Evolutionary conservation across 2,329 filamentous ascomycete genomes (phyloP).

Genomic region (Exophiala oligosperma): DNA sequence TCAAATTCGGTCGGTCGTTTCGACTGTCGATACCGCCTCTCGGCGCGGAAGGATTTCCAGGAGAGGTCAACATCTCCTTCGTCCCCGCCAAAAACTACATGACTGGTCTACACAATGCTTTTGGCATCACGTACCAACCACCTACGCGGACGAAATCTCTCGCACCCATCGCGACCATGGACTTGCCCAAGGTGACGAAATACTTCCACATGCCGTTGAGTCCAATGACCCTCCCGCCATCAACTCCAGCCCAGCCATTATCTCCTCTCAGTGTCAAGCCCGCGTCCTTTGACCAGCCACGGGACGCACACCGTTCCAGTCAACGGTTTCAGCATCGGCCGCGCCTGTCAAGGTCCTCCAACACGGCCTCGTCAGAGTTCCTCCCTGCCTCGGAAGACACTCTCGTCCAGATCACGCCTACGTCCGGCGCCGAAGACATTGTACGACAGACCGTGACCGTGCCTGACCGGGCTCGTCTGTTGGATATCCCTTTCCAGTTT

Average conservation of each 20-base stretch:
- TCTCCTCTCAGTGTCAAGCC: constrained; percentile 7
- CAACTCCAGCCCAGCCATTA: constrained; percentile 20
- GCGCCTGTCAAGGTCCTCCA: constrained; percentile 20
- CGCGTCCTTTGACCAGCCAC: constrained; percentile 13
- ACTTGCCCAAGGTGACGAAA: constrained; percentile 25
- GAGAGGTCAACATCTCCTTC: constrained; percentile 71
- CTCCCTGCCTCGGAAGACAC: constrained; percentile 11
- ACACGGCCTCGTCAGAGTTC: constrained; percentile 22
- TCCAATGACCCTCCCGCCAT: constrained; percentile 23
- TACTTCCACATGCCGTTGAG: constrained; percentile 28
- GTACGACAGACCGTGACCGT: constrained; percentile 12
- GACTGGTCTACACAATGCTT: constrained; percentile 63
- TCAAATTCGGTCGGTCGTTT: constrained; percentile 40
- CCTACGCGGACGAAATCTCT: constrained; percentile 39
- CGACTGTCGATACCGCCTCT: constrained; percentile 57
- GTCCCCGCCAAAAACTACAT: constrained; percentile 62
- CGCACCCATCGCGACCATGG: constrained; percentile 24
- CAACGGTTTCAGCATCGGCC: constrained; percentile 16
- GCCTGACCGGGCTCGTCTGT: constrained; percentile 1
- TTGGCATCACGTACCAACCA: constrained; percentile 71
- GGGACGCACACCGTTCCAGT: neutral
- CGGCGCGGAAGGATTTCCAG: constrained; percentile 53
- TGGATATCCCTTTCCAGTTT: constrained; percentile 17
- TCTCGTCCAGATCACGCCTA: neutral
- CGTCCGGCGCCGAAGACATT: constrained; percentile 7